Evolutionary conservation across 371 early-diverging fungal genomes (phyloP).

Genomic region (Globomyces sp.): DNA sequence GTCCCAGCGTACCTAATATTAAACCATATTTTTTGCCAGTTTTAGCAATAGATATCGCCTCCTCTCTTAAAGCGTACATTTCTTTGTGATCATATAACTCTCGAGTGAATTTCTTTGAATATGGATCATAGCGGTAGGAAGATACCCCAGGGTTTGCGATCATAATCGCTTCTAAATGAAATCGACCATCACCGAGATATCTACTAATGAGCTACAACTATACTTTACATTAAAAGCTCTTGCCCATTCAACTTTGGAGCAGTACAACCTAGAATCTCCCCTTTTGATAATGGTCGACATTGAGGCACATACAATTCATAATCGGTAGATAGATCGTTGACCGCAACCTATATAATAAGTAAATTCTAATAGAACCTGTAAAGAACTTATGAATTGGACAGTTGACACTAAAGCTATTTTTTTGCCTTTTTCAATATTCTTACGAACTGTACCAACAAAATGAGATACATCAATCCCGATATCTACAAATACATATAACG

Average conservation of each 20-base stretch:
- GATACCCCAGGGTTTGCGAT: conserved; percentile 93
- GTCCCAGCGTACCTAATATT: conserved; percentile 96
- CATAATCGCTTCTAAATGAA: conserved; percentile 99
- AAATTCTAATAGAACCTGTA: conserved; percentile 34
- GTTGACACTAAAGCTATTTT: conserved; percentile 89
- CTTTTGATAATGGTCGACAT: conserved; percentile 93
- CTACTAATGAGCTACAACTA: background rate
- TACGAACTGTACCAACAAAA: conserved; percentile 83
- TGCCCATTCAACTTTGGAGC: conserved; percentile 79
- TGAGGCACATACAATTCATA: conserved; percentile 83
- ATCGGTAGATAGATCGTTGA: conserved; percentile 57
- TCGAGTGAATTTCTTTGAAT: conserved; percentile 84
- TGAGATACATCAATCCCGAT: conserved; percentile 95
- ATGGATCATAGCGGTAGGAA: conserved; percentile 98
- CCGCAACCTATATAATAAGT: conserved; percentile 39
- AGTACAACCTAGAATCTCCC: conserved; percentile 99
- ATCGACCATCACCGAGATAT: conserved; percentile 97
- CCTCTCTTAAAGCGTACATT: conserved; percentile 83
- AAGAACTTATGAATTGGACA: conserved; percentile 94
- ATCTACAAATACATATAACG: conserved; percentile 99
- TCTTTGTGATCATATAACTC: conserved; percentile 93
- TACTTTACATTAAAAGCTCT: conserved; percentile 45
- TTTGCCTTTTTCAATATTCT: conserved; percentile 68
- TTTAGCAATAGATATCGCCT: conserved; percentile 74
- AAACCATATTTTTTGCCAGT: conserved; percentile 81